Base-by-base conservation (phyloP, 768 basidiomycete species). In the Tulasnella sp. region DNA sequence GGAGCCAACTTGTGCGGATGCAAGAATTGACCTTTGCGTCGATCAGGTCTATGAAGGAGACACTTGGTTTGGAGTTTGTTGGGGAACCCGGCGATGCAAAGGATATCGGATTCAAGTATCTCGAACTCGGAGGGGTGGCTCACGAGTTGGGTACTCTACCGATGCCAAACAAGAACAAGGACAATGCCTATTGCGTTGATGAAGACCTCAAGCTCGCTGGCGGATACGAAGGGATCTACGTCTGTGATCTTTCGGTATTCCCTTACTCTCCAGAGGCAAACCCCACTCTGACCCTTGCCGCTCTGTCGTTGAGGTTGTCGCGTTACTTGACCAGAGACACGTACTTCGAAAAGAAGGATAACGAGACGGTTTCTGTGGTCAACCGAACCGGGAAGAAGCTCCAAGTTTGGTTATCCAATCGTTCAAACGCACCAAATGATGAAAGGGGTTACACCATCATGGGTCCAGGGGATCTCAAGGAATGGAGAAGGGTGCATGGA, bases 181-280 rank as follows among this genome's bases (percentile, higher is more conserved):
- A 27, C 9, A 3, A 5, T 13, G 9, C 22, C 3, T 10, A 27
- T 15, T 44, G 22, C 9, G 39, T 56, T 32, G 57, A 58, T 54
- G 24, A 53, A 5, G 40, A 61, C 46, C 57, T 62, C n/a, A 50
- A 53, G 43, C 53, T 61, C 10, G 16, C 12, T 13, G 27, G 41
- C 29, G 41, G 48, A 10, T 16, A 52, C 6, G 51, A 49, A 24
- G 45, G n/a, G n/a, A 54, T 63, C 22, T 62, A 58, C 37, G 59
- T 61, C 40, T 63, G 62, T 45, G 62, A 63, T 35, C 46, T 62
- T 9, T 62, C 62, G n/a, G 44, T 63, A 10, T 62, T 63, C 53
- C 62, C 62, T 10, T 57, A 29, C 51, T 61, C 62, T 5, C 62
- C 62, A 6, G 60, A 55, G 33, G 62, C 53, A 43, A 63, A 62